phyloP scores from a whole-genome alignment of 2,329 filamentous ascomycete species.

The Aspergillus luchuensis region DNA sequence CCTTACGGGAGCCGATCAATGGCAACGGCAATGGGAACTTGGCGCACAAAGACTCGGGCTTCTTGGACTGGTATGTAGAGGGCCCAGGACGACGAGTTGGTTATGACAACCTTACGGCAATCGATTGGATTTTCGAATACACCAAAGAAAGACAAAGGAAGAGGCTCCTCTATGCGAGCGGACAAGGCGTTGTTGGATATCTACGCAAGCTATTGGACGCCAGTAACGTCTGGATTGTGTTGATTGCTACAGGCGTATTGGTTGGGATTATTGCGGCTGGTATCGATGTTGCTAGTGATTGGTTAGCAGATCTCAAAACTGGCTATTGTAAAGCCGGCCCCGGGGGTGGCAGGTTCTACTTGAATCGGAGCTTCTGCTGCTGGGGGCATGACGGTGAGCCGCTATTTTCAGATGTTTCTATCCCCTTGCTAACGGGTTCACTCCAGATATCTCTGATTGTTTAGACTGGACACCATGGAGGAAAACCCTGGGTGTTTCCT shows the following conservation, averaged over 20 bases:
- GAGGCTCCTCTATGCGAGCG: slow-evolving; percentile 70
- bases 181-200: slow-evolving; percentile 72
- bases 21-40: slow-evolving; percentile 24
- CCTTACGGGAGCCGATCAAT: slow-evolving; percentile 26
- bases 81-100: slow-evolving; percentile 86
- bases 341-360: slow-evolving; percentile 84
- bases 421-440: slow-evolving; percentile 19
- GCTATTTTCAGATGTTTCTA: background rate
- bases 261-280: slow-evolving; percentile 82
- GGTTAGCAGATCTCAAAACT: slow-evolving; percentile 88
- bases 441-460: slow-evolving; percentile 71
- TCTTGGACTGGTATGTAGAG: slow-evolving; percentile 82
- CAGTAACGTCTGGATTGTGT: slow-evolving; percentile 87
- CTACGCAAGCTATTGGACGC: slow-evolving; percentile 74
- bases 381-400: slow-evolving; percentile 73
- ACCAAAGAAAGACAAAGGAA: slow-evolving; percentile 90
- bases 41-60: slow-evolving; percentile 43
- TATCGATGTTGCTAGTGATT: slow-evolving; percentile 89
- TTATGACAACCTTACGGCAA: slow-evolving; percentile 94
- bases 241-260: slow-evolving; percentile 81
- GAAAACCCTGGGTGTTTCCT: slow-evolving; percentile 67
- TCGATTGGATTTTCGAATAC: slow-evolving; percentile 99
- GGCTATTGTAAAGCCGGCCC: slow-evolving; percentile 78
- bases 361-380: slow-evolving; percentile 91
- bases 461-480: slow-evolving; percentile 87